Conservation (phyloP, 2,329 filamentous ascomycete genomes). For the Colletotrichum theobromicola region DNA sequence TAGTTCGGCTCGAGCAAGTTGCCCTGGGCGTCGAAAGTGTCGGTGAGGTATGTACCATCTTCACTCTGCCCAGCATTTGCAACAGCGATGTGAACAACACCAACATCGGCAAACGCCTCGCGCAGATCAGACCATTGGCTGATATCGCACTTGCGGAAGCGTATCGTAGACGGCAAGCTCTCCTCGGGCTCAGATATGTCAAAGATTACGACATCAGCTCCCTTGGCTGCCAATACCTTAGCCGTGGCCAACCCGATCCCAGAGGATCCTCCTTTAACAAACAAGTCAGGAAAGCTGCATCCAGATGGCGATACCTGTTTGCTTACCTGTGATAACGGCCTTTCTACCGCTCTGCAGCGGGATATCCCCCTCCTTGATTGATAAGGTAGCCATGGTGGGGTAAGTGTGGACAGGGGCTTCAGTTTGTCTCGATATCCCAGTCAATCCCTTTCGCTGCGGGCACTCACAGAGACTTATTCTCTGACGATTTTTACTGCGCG, state of each 20-base stretch:
- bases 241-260: background rate
- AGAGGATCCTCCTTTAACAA: background rate
- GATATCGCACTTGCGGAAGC: background rate
- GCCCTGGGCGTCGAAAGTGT: background rate
- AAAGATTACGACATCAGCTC: background rate
- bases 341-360: background rate
- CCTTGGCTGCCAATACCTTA: background rate
- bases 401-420: background rate
- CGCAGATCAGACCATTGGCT: background rate
- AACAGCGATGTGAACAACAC: background rate
- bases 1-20: conserved; percentile 10
- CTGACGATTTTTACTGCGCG: background rate
- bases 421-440: background rate
- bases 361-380: background rate
- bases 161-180: background rate
- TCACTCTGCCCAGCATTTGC: background rate
- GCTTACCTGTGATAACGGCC: background rate
- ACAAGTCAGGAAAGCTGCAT: background rate
- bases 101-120: background rate
- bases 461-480: background rate
- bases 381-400: background rate
- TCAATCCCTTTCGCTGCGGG: background rate
- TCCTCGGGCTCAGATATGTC: background rate
- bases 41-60: background rate
- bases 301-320: background rate